Conservation (phyloP, 2,329 filamentous ascomycete genomes). For the Myriosclerotinia scirpicola region DNA sequence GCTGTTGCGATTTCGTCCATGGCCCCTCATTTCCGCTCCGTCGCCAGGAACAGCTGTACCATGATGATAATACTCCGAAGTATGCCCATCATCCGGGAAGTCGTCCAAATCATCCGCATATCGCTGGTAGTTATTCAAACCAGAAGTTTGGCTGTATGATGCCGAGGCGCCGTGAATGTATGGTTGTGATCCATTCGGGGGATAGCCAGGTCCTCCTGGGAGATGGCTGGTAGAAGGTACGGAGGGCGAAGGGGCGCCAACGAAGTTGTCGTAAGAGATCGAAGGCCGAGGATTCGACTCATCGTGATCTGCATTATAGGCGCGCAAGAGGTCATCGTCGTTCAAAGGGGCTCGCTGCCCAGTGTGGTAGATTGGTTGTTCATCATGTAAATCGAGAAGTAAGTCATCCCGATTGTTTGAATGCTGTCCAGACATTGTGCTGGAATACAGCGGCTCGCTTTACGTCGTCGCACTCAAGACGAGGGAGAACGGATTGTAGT, state of each 20-base stretch:
- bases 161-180: conserved; percentile 30
- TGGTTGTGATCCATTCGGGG: conserved; percentile 29
- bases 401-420: conserved; percentile 54
- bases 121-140: conserved; percentile 81
- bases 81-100: conserved; percentile 72
- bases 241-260: conserved; percentile 63
- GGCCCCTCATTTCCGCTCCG: conserved; percentile 49
- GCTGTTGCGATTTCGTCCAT: conserved; percentile 79
- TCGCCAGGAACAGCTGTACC: conserved; percentile 61
- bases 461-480: conserved; percentile 34
- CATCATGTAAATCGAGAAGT: conserved; percentile 72
- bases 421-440: conserved; percentile 60
- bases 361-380: conserved; percentile 68
- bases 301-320: conserved; percentile 64
- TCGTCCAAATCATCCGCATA: conserved; percentile 90
- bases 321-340: conserved; percentile 76
- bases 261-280: conserved; percentile 91
- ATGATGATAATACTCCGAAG: conserved; percentile 72
- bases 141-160: conserved; percentile 69
- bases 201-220: conserved; percentile 39
- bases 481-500: conserved; percentile 28
- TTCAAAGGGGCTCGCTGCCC: conserved; percentile 77
- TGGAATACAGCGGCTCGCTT: conserved; percentile 41
- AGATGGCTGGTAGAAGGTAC: conserved; percentile 47
- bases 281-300: conserved; percentile 71